Evolutionary conservation across 1,284 basidiomycete species (phyloP).

Genomic region (Heimioporus retisporus): DNA sequence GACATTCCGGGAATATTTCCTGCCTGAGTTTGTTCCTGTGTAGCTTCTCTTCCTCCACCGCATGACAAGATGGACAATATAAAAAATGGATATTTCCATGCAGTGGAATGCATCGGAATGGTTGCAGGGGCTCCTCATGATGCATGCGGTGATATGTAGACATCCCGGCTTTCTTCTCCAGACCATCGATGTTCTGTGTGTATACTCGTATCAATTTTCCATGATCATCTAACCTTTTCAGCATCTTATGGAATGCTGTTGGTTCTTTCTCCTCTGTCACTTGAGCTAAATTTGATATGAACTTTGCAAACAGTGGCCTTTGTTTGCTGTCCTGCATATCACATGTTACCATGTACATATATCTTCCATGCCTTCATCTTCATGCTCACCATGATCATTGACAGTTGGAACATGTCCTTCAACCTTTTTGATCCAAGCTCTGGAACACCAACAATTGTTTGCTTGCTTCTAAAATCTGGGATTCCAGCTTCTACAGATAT

Average conservation of each 20-base stretch:
- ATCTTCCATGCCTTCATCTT: not conserved
- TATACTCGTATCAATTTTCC: constrained; percentile 12
- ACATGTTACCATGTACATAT: not conserved
- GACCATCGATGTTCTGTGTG: constrained; percentile 24
- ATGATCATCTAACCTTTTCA: constrained; percentile 16
- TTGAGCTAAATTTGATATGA: constrained; percentile 4
- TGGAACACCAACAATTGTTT: constrained; percentile 4
- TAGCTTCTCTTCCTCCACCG: not conserved
- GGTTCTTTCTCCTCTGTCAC: not conserved
- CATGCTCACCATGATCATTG: constrained; percentile 12
- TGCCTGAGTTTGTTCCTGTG: constrained; percentile 2
- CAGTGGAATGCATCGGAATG: constrained; percentile 9
- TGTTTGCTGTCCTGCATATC: not conserved
- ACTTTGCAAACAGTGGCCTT: constrained; percentile 4
- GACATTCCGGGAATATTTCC: constrained; percentile 11
- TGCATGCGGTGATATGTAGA: constrained; percentile 15
- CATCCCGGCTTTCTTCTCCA: constrained; percentile 17
- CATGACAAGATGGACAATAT: constrained; percentile 18
- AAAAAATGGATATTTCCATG: constrained; percentile 18
- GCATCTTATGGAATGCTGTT: constrained; percentile 20
- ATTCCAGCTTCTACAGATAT: constrained; percentile 18
- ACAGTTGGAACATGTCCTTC: constrained; percentile 21
- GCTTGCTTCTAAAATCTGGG: constrained; percentile 19
- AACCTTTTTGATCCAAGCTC: constrained; percentile 2
- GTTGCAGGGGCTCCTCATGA: not conserved